Percentiles rank a stretch among this genome's conserved stretches.
phyloP scores from a whole-genome alignment of 148 eudicot genomes.

The Rhododendron ovatum region DNA sequence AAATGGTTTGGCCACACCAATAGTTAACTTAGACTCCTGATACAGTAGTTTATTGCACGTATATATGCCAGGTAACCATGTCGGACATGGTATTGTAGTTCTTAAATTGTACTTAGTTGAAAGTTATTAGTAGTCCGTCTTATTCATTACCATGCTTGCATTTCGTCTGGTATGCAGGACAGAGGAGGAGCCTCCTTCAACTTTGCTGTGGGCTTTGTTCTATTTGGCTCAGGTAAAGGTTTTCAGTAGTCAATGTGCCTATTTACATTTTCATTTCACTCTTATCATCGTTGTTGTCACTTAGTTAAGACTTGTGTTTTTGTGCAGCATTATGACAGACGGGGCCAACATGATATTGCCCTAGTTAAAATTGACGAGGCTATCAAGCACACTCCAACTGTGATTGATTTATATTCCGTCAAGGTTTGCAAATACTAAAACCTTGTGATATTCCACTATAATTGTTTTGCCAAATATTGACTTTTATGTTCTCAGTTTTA shows the following conservation, averaged over 20 bases:
- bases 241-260: slow-evolving; percentile 10
- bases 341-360: slow-evolving; percentile 67
- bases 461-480: neutral
- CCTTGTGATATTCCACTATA: neutral
- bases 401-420: slow-evolving; percentile 83
- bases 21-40: neutral
- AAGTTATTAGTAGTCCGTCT: neutral
- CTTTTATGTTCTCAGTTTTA: neutral
- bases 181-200: slow-evolving; percentile 91
- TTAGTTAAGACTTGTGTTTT: slow-evolving; percentile 7
- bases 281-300: neutral
- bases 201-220: slow-evolving; percentile 86
- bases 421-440: slow-evolving; percentile 53
- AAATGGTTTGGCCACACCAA: neutral
- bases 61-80: neutral
- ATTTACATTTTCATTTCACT: neutral
- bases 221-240: slow-evolving; percentile 75
- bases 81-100: neutral
- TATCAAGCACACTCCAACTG: slow-evolving; percentile 89
- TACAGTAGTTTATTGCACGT: neutral
- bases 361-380: slow-evolving; percentile 87
- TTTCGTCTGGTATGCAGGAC: slow-evolving; percentile 34
- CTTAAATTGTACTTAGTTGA: neutral
- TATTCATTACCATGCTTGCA: slow-evolving; percentile 2
- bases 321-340: slow-evolving; percentile 89